These are phyloP conservation scores for Tolypocladium sp. DNA, from an alignment of 2,329 filamentous ascomycete species.

Conservation along the genomic window DNA sequence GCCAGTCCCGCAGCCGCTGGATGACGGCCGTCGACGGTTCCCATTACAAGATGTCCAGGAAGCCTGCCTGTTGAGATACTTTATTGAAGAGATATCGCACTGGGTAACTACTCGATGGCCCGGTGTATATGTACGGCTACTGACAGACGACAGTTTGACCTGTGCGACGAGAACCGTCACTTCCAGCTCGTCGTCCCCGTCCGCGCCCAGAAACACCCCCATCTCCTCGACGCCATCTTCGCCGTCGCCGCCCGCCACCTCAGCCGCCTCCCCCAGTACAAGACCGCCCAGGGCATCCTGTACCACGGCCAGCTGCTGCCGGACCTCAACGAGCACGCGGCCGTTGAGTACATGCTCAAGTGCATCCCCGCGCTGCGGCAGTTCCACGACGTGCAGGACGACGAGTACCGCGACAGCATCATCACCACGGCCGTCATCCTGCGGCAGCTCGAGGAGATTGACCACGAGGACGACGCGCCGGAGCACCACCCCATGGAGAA, in stretches of 20 bases:
- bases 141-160: conserved; percentile 22
- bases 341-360: conserved; percentile 29
- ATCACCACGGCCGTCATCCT: conserved; percentile 30
- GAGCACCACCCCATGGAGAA: conserved; percentile 1
- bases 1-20: not conserved
- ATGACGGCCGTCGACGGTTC: conserved; percentile 10
- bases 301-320: conserved; percentile 28
- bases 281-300: conserved; percentile 22
- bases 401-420: conserved; percentile 29
- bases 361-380: conserved; percentile 29
- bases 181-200: conserved; percentile 28
- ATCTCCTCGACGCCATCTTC: conserved; percentile 30
- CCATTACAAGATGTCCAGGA: conserved; percentile 25
- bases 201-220: conserved; percentile 23
- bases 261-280: conserved; percentile 27
- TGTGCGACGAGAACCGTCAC: conserved; percentile 29
- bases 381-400: conserved; percentile 26
- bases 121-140: not conserved
- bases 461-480: conserved; percentile 22
- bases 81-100: conserved; percentile 28
- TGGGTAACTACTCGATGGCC: conserved; percentile 18
- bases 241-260: conserved; percentile 29
- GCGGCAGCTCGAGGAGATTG: conserved; percentile 30
- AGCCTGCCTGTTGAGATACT: conserved; percentile 28
- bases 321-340: conserved; percentile 24